Evolutionary conservation across 2,329 filamentous ascomycete species (phyloP), one percentile per base, ranked within the genome.

Genomic region (Clonostachys chloroleuca): DNA sequence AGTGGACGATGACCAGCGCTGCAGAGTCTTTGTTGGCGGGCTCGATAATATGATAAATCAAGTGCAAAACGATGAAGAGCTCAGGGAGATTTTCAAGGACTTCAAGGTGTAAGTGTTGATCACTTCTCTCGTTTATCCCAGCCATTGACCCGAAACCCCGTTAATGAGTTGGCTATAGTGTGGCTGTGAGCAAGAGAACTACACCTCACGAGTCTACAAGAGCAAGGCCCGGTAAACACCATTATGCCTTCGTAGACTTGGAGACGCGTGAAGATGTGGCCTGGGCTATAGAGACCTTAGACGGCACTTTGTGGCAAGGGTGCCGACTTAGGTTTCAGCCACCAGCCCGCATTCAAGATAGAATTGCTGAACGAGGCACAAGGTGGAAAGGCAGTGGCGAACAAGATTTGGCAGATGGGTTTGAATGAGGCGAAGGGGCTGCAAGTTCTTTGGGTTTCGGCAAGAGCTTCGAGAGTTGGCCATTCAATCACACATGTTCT

Each of bases 241-340:
- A 85, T 63, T 86, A 81, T 61, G 80, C 80, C 54, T 86, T 86
- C 49, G 78, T 86, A n/a, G 81, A 86, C 55, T 75, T 86, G 47
- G 68, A 66, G 43, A 78, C 71, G 6, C 59, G 65, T 1, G 73
- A 81, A 45, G 76, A 84, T 51, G 80, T 79, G 1, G 61, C 72
- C 34, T 62, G 63, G 10, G 82, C 80, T 18, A 69, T 79, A 49
- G 56, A 68, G 8, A 64, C 64, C 2, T 50, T 80, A 12, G 56
- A 71, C 45, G 67, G 67, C 2, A 55, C 52, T 30, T 41, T 53
- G 2, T 54, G 64, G 1, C 49, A 61, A 17, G 60, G 59, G 4
- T n/a, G 6, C 10, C 36, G 36, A 18, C 12, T 39, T 12, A 39
- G 10, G 17, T 12, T 39, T 18, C 36, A 18, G 12, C 14, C 17